Evolutionary conservation across 2,329 filamentous ascomycete genomes (phyloP).

Genomic region (Apiospora marii): DNA sequence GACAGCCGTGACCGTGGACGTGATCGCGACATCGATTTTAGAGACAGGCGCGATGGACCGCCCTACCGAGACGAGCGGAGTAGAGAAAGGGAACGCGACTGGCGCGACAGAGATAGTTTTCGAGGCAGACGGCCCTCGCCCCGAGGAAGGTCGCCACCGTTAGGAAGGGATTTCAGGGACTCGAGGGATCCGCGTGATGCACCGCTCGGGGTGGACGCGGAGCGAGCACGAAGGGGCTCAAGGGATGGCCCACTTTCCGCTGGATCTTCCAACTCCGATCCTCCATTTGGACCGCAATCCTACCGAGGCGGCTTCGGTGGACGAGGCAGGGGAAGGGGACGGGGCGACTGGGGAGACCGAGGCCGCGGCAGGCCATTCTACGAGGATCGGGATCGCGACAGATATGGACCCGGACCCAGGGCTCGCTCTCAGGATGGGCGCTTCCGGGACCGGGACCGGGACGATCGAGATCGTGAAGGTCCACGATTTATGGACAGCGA

Average conservation of each 20-base stretch:
- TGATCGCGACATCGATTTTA: slow-evolving; percentile 67
- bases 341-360: slow-evolving; percentile 61
- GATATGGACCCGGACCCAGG: slow-evolving; percentile 54
- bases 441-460: slow-evolving; percentile 62
- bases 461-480: slow-evolving; percentile 48
- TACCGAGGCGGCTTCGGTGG: slow-evolving; percentile 64
- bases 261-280: slow-evolving; percentile 74
- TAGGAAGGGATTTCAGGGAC: slow-evolving; percentile 70
- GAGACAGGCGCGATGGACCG: slow-evolving; percentile 58
- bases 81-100: slow-evolving; percentile 62
- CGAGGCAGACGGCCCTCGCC: slow-evolving; percentile 69
- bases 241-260: slow-evolving; percentile 77
- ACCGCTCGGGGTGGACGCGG: slow-evolving; percentile 70
- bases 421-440: slow-evolving; percentile 72
- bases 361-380: slow-evolving; percentile 61
- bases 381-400: slow-evolving; percentile 71
- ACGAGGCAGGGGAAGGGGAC: slow-evolving; percentile 61
- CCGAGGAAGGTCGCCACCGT: slow-evolving; percentile 65
- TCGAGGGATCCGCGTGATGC: slow-evolving; percentile 56
- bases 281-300: slow-evolving; percentile 62
- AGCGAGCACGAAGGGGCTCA: slow-evolving; percentile 72
- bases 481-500: slow-evolving; percentile 47
- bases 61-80: slow-evolving; percentile 66
- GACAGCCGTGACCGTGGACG: slow-evolving; percentile 68
- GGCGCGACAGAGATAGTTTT: slow-evolving; percentile 61